Evolutionary conservation across 257 asterid genomes (phyloP).

Genomic region (Asclepias syriaca): DNA sequence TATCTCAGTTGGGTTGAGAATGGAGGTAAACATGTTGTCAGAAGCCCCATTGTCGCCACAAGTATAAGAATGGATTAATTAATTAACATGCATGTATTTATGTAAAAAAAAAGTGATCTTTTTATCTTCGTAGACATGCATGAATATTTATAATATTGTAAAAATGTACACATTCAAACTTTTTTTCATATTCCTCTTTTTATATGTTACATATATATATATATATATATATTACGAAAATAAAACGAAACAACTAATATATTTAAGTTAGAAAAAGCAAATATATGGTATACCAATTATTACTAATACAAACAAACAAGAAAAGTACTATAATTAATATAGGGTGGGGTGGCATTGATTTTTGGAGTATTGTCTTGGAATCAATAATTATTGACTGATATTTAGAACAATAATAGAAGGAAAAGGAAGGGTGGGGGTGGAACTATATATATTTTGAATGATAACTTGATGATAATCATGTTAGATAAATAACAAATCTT

Average conservation of each 20-base stretch:
- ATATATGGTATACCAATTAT: background rate
- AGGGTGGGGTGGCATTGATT: background rate
- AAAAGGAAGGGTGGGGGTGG: background rate
- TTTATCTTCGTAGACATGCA: background rate
- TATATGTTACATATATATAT: too few species aligned
- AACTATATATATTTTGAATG: background rate
- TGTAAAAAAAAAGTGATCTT: background rate
- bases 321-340: background rate
- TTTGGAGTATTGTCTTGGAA: background rate
- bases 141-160: background rate
- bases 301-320: background rate
- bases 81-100: background rate
- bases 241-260: background rate
- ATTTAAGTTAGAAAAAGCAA: background rate
- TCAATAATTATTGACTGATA: background rate
- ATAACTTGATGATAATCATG: background rate
- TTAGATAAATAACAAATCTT: constrained; percentile 2
- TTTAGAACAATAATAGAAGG: background rate
- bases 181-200: too few species aligned
- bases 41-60: constrained; percentile 61
- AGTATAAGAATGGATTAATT: constrained; percentile 10
- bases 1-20: constrained; percentile 56
- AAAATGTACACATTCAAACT: background rate
- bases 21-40: constrained; percentile 37
- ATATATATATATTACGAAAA: too few species aligned